Conservation (phyloP, 257 asterid species). For the Datura wrightii region DNA sequence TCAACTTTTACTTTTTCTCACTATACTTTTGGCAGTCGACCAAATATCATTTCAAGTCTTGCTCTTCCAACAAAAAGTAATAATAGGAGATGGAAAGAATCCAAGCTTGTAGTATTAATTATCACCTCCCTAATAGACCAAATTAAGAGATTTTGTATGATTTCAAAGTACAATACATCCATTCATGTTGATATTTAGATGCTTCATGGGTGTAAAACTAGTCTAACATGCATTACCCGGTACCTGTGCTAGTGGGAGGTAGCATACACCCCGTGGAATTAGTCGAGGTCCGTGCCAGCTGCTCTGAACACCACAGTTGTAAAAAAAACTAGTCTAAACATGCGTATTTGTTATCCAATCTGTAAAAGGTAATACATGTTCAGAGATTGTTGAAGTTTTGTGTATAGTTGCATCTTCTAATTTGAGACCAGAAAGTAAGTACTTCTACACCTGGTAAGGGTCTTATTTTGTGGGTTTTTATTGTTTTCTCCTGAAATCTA, state of each 20-base stretch:
- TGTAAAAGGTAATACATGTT: background rate
- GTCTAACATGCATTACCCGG: background rate
- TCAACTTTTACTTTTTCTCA: background rate
- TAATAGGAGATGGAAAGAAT: background rate
- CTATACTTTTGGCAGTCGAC: background rate
- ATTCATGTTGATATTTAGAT: background rate
- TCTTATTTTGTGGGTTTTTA: background rate
- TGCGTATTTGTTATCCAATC: background rate
- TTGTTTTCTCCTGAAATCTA: background rate
- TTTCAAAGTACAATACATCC: background rate
- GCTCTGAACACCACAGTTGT: background rate
- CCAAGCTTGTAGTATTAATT: background rate
- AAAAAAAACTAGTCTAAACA: background rate
- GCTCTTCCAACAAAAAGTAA: background rate
- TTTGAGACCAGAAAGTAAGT: background rate
- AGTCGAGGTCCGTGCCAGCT: background rate
- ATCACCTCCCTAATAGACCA: background rate
- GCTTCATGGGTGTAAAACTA: background rate
- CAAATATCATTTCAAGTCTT: constrained; percentile 2
- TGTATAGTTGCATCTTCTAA: background rate
- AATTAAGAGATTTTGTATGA: background rate
- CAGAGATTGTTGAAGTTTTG: background rate
- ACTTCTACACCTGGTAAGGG: background rate
- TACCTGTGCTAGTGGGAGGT: background rate
- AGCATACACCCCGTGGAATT: background rate